A percentile compares a stretch with the other conserved stretches of the same genome.
phyloP scores from a whole-genome alignment of 495 filamentous ascomycete genomes.

The Clavariopsis aquatica region DNA sequence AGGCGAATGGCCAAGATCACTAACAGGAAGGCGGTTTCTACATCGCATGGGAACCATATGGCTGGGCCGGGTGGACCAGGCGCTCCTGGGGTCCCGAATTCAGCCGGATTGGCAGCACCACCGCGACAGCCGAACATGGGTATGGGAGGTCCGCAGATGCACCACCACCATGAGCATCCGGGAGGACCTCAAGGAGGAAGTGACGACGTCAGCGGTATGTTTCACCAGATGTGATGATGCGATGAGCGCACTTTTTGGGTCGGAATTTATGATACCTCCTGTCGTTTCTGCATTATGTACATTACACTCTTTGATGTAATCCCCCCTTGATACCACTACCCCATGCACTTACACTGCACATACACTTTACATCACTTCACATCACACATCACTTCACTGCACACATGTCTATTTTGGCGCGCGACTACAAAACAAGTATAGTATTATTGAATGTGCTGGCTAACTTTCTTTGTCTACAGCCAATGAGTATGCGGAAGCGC shows the following conservation, averaged over 20 bases:
- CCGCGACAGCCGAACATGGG: slow-evolving; percentile 47
- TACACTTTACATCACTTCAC: slow-evolving; percentile 23
- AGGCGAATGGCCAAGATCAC: slow-evolving; percentile 93
- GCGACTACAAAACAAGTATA: slow-evolving; percentile 27
- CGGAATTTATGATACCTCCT: slow-evolving; percentile 38
- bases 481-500: slow-evolving; percentile 59
- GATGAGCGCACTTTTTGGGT: slow-evolving; percentile 31
- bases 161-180: slow-evolving; percentile 79
- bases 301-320: slow-evolving; percentile 58
- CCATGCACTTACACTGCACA: slow-evolving; percentile 26
- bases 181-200: slow-evolving; percentile 67
- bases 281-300: slow-evolving; percentile 42
- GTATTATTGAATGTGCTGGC: slow-evolving; percentile 46
- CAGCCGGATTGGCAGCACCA: slow-evolving; percentile 39
- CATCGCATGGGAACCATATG: slow-evolving; percentile 55
- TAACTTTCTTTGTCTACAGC: slow-evolving; percentile 52
- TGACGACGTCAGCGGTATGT: slow-evolving; percentile 95
- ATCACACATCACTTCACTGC: slow-evolving; percentile 36
- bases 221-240: slow-evolving; percentile 53
- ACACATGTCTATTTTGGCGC: slow-evolving; percentile 28
- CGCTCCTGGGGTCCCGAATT: slow-evolving; percentile 42
- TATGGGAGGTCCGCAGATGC: slow-evolving; percentile 68
- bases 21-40: slow-evolving; percentile 66
- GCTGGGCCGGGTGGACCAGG: slow-evolving; percentile 54
- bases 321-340: slow-evolving; percentile 51